Percentiles rank a stretch among this genome's conserved stretches.
These are phyloP conservation scores for Neonectria faginata DNA, from an alignment of 2,329 filamentous ascomycete genomes.

Conservation along the genomic window DNA sequence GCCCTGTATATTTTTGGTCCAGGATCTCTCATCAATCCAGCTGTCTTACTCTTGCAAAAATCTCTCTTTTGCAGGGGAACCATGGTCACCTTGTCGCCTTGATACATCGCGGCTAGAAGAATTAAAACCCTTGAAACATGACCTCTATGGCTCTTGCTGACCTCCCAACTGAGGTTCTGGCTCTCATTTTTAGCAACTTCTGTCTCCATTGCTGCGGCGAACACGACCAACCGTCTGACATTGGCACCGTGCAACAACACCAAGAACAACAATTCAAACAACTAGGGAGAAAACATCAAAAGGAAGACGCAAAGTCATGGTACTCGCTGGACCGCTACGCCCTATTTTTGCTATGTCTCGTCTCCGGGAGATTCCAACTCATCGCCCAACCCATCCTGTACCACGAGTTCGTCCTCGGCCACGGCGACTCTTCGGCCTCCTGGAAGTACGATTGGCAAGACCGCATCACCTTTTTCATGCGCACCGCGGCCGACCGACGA, in stretches of 20 bases:
- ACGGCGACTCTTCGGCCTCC: conserved; percentile 7
- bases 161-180: background rate
- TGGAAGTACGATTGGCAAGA: background rate
- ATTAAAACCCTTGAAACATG: background rate
- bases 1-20: too few species aligned
- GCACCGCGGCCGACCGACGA: conserved; percentile 2
- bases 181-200: conserved; percentile 1
- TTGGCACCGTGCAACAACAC: conserved; percentile 1
- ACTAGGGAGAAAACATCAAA: rapidly evolving
- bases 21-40: too few species aligned
- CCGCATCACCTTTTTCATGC: conserved; percentile 17
- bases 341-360: conserved; percentile 14
- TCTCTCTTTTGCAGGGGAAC: background rate
- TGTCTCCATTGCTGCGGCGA: conserved; percentile 16
- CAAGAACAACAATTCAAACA: background rate
- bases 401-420: conserved; percentile 28
- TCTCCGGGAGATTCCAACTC: background rate
- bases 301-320: background rate
- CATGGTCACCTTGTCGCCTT: background rate
- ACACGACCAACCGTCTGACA: background rate
- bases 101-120: background rate
- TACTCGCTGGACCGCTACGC: conserved; percentile 5
- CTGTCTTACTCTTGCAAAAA: too few species aligned
- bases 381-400: conserved; percentile 14
- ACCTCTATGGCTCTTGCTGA: background rate